Evolutionary conservation across 305 asterid species (phyloP), one percentile per base, ranked within the genome.

Genomic region (Striga hermonthica): DNA sequence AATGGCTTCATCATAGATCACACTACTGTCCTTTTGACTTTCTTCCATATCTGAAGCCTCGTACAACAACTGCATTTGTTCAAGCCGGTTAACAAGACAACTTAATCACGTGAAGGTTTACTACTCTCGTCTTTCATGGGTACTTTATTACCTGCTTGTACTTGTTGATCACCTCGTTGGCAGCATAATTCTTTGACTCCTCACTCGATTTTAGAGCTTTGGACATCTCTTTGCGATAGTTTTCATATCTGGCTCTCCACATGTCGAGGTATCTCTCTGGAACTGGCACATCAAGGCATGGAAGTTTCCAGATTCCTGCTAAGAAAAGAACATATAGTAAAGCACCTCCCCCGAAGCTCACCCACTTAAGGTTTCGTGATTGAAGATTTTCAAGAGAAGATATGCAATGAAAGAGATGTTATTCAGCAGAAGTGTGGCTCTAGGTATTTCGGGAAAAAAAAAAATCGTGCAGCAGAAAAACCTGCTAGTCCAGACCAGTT

Each of bases 41-140:
- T 80, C 82, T 58, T 80, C 84, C 74, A 86, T 59, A 6, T 81
- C 88, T n/a, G 76, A 71, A 39, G 91, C 96, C 22, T 66, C 87
- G 45, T 88, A 91, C 66, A 91, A 64, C 68, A 82, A 4, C 97
- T 91, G 82, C 84, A 78, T 39, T 35, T 37, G 7, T 31, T 44
- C 6, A 50, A 62, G 59, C 35, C 36, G 9, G 53, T 71, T 35
- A 62, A 43, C 28, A 67, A 40, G 6, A 65, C 39, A 43, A 31
- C 39, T 49, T 36, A 8, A 16, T 45, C 64, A 55, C 57, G 11
- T 36, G 3, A 28, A 48, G 3, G 11, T 5, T 3, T n/a, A 3
- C 52, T 28, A 35, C 34, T 40, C 8, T 61, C 40, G 47, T 38
- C 52, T 53, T 49, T 53, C 49, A 72, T 49, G 3, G 12, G 13